A percentile compares a stretch with the other conserved stretches of the same genome.
Conservation (phyloP, 2,329 filamentous ascomycete species). For the Ceratocystis diversiconidia region DNA sequence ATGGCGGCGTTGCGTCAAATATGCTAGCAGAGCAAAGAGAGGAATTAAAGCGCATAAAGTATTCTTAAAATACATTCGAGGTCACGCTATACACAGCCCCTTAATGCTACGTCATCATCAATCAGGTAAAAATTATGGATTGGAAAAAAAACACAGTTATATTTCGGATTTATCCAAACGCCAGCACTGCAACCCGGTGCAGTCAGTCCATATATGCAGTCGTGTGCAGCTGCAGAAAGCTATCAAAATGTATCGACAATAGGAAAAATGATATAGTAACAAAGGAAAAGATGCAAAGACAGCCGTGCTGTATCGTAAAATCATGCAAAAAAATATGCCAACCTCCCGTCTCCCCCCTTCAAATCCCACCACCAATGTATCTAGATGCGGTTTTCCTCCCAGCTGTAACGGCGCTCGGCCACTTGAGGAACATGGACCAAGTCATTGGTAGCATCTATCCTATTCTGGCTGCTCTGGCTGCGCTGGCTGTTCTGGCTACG, state of each 20-base stretch:
- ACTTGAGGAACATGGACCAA: constrained; percentile 39
- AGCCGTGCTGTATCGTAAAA: constrained; percentile 9
- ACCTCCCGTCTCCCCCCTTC: neutral
- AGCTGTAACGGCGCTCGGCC: constrained; percentile 37
- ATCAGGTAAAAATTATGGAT: neutral
- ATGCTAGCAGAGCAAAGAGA: neutral
- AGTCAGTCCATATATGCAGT: neutral
- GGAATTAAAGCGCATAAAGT: neutral
- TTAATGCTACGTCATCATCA: neutral
- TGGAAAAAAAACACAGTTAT: neutral
- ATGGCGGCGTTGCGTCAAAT: too few relatives aligned
- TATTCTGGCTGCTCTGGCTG: constrained; percentile 32
- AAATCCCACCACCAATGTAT: neutral
- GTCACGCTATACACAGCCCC: neutral
- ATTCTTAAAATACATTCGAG: neutral
- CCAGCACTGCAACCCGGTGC: constrained; percentile 6
- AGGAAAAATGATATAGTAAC: constrained; percentile 13
- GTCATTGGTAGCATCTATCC: constrained; percentile 33
- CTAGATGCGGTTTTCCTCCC: constrained; percentile 28
- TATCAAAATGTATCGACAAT: constrained; percentile 9
- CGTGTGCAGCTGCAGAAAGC: neutral
- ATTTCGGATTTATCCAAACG: constrained; percentile 5
- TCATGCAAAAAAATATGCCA: constrained; percentile 4
- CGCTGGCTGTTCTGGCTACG: constrained; percentile 31
- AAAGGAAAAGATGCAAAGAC: constrained; percentile 9